A percentile compares a stretch with the other conserved stretches of the same genome.
Conservation (phyloP, 2,329 filamentous ascomycete species). For the Cercospora citrullina region DNA sequence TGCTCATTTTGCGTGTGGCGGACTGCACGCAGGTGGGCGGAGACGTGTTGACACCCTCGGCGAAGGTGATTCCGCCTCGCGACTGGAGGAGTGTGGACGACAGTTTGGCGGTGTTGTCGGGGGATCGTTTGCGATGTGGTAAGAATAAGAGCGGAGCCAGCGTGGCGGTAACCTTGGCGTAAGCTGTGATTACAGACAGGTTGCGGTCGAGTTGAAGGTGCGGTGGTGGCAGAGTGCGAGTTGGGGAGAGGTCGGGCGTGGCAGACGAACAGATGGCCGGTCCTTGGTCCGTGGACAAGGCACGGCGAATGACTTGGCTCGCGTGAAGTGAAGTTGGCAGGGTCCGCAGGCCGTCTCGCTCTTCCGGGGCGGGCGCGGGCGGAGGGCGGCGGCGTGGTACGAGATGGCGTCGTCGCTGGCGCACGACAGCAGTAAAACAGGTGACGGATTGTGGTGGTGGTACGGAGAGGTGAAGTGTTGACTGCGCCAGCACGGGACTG, state of each 20-base stretch:
- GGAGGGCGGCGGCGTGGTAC: not conserved
- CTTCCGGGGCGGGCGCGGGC: not conserved
- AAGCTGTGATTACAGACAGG: not conserved
- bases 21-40: conserved; percentile 34
- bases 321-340: conserved; percentile 2
- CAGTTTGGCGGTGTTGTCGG: conserved; percentile 84
- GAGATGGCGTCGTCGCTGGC: not conserved
- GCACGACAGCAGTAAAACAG: not conserved
- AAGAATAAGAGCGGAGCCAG: conserved; percentile 34
- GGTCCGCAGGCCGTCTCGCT: not conserved
- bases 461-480: not conserved
- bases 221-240: not conserved
- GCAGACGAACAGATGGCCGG: not conserved
- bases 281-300: not conserved
- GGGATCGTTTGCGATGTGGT: conserved; percentile 28
- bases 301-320: not conserved
- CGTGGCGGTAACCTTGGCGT: conserved; percentile 25
- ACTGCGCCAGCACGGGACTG: not conserved
- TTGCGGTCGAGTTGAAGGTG: not conserved
- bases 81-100: conserved; percentile 80
- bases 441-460: not conserved
- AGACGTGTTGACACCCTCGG: conserved; percentile 67
- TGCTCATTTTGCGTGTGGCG: conserved; percentile 47
- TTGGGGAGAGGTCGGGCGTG: not conserved
- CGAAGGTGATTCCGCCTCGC: conserved; percentile 82